Evolutionary conservation across 2,329 filamentous ascomycete genomes (phyloP), one percentile per base, ranked within the genome.

Genomic region (Botrytis pseudocinerea): DNA sequence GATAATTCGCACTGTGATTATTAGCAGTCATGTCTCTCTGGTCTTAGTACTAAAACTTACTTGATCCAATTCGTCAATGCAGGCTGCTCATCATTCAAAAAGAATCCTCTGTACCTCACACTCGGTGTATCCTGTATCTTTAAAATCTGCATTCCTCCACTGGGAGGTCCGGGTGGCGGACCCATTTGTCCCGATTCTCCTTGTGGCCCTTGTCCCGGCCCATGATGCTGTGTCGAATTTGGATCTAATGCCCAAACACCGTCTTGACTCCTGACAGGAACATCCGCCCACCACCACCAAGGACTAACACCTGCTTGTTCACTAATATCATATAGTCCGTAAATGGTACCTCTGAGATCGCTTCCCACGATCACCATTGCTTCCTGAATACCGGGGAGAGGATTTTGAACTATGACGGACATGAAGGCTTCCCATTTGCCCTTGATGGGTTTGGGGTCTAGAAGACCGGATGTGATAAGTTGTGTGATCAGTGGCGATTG

Each of bases 261-360:
- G 9, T 79, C 74, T 72, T 85, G 83, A 60, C 81, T 81, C 46
- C 84, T 82, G 0, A 84, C 77, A 4, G 86, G 83, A 1, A 88
- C 85, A 79, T 89, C 87, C 16, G 87, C 87, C 81, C 84, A 89
- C 83, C 84, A 89, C 78, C 87, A 84, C 87, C 87, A 89, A 64
- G 90, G 90, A 46, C 88, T 91, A 20, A 93, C 90, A 40, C 91
- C 91, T 73, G 93, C 92, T 79, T 93, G 90, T 81, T 93, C 90
- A 35, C 89, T 91, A 65, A 93, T 81, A 76, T 91, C 90, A 82
- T 93, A 93, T 32, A 92, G 83, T 18, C 91, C 91, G 77, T 87
- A 93, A 71, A 93, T 92, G 2, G 89, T 88, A 22, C 90, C 90
- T 75, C 91, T 84, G 61, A 86, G 84, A 79, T 93, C 90, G 78